Conservation (phyloP, 2,329 filamentous ascomycete species). For the Fusarium beomiforme region DNA sequence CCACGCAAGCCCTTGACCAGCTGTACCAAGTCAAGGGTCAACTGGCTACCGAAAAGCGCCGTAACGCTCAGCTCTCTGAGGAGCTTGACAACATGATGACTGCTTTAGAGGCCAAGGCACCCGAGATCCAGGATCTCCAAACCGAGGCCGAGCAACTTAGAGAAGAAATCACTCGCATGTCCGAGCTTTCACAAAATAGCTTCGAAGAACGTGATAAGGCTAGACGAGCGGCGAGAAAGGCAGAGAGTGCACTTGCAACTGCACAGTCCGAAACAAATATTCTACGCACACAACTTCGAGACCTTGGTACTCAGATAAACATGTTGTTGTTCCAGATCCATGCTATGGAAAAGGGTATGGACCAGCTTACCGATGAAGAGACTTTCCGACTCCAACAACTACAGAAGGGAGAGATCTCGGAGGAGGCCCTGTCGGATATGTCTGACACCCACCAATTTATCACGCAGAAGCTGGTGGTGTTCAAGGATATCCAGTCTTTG, state of each 20-base stretch:
- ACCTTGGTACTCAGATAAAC: conserved; percentile 90
- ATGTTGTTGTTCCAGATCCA: conserved; percentile 89
- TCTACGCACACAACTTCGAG: conserved; percentile 85
- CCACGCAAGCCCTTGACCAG: conserved; percentile 72
- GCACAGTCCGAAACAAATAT: conserved; percentile 78
- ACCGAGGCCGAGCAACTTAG: conserved; percentile 83
- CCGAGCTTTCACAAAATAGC: conserved; percentile 82
- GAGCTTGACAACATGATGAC: conserved; percentile 88
- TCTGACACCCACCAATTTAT: conserved; percentile 91
- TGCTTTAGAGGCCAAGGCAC: conserved; percentile 84
- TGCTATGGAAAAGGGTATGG: conserved; percentile 80
- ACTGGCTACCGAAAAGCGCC: conserved; percentile 77
- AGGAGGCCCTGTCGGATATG: conserved; percentile 76
- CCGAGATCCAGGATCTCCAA: conserved; percentile 87
- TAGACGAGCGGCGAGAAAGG: conserved; percentile 80
- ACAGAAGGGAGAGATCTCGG: conserved; percentile 77
- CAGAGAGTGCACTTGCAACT: conserved; percentile 75
- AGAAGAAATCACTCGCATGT: conserved; percentile 84
- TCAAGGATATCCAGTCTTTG: conserved; percentile 84
- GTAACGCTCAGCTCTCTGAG: conserved; percentile 76
- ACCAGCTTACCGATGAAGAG: conserved; percentile 76
- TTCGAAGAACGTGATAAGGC: conserved; percentile 83
- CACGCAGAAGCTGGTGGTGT: conserved; percentile 87
- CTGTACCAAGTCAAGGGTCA: conserved; percentile 75
- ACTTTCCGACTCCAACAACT: conserved; percentile 80